These are phyloP conservation scores for Diutina pseudorugosa DNA, from an alignment of 1,139 yeast species.

Conservation along the genomic window DNA sequence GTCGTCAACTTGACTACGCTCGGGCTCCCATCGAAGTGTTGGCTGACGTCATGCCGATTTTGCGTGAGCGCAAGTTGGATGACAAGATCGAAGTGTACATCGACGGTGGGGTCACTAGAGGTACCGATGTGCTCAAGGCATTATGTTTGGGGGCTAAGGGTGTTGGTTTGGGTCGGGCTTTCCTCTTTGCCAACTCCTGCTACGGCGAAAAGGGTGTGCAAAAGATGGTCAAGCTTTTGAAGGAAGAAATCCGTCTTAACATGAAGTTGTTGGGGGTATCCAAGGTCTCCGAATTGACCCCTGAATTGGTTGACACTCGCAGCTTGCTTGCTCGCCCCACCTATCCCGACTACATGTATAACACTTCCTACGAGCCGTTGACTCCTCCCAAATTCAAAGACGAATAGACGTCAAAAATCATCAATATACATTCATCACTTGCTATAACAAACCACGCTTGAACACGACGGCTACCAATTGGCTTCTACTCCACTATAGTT, in stretches of 20 bases:
- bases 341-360: conserved; percentile 7
- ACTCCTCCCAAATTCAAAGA: conserved; percentile 7
- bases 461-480: too few relatives aligned
- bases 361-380: conserved; percentile 8
- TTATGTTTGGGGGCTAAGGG: conserved; percentile 61
- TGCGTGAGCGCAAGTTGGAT: conserved; percentile 32
- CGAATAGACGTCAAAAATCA: conserved; percentile 2
- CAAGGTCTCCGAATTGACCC: conserved; percentile 7
- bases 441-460: too few relatives aligned
- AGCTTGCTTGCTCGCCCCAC: conserved; percentile 6
- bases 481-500: too few relatives aligned
- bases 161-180: conserved; percentile 66
- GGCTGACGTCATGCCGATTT: conserved; percentile 47
- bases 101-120: conserved; percentile 64
- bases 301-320: conserved; percentile 7
- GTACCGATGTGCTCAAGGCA: conserved; percentile 56
- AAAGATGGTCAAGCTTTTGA: conserved; percentile 64
- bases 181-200: conserved; percentile 57
- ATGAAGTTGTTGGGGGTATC: conserved; percentile 76
- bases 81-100: conserved; percentile 40
- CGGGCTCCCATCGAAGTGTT: conserved; percentile 59
- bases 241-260: conserved; percentile 75
- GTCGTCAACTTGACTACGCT: conserved; percentile 58
- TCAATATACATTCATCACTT: not conserved
- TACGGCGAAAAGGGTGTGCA: conserved; percentile 73